Conservation (phyloP, 192 early-diverging fungal genomes). For the Linnemannia hyalina region DNA sequence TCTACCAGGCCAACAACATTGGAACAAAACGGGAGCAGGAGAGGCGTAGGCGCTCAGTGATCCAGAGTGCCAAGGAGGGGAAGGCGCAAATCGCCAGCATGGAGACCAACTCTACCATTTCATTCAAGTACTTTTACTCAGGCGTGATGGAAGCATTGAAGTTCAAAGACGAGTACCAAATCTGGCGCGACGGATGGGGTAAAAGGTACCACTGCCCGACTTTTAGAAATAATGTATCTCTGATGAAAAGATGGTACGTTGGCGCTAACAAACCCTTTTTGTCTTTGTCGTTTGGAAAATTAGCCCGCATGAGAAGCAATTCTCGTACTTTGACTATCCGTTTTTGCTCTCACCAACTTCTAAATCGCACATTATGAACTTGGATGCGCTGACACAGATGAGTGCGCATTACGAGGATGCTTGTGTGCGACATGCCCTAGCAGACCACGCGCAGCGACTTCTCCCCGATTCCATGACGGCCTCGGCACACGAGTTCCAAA, state of each 20-base stretch:
- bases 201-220: slow-evolving; percentile 31
- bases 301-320: slow-evolving; percentile 57
- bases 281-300: slow-evolving; percentile 5
- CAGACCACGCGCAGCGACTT: slow-evolving; percentile 79
- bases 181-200: slow-evolving; percentile 72
- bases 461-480: slow-evolving; percentile 64
- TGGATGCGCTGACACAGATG: slow-evolving; percentile 86
- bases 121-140: slow-evolving; percentile 50
- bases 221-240: background rate
- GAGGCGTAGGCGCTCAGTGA: slow-evolving; percentile 29
- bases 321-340: slow-evolving; percentile 79
- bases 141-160: slow-evolving; percentile 66
- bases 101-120: slow-evolving; percentile 39
- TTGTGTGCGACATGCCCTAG: slow-evolving; percentile 83
- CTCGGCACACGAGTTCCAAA: slow-evolving; percentile 64
- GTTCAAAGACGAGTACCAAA: slow-evolving; percentile 84
- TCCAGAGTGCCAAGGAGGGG: slow-evolving; percentile 61
- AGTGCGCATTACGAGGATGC: slow-evolving; percentile 84
- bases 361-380: slow-evolving; percentile 78
- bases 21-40: slow-evolving; percentile 52
- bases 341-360: slow-evolving; percentile 77
- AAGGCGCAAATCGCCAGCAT: background rate
- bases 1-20: slow-evolving; percentile 69
- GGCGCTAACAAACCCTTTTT: slow-evolving; percentile 18
- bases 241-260: slow-evolving; percentile 1